Evolutionary conservation across 805 yeast species (phyloP), one percentile per base, ranked within the genome.

Genomic region (Diddensiella caesifluorescens): DNA sequence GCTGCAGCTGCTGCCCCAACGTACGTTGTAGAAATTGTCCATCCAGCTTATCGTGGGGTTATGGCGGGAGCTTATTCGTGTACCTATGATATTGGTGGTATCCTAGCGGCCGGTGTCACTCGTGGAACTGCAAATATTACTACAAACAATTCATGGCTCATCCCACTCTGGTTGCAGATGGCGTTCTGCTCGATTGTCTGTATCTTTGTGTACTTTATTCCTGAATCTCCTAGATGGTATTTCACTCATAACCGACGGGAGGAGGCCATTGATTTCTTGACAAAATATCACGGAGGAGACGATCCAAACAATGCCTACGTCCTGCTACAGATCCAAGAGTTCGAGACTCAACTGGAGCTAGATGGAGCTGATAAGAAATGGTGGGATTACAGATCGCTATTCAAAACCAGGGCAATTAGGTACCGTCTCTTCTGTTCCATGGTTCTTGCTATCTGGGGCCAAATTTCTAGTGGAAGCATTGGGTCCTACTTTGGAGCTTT

Each of bases 51-150:
- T 22, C 40, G 49, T 22, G 49, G 47, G 6, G 36, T 38, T 13
- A 16, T 46, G 26, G 42, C 46, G 5, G 49, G 37, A 4, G 16
- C 26, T 4, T 40, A 40, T 35, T 30, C 30, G 28, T 26, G 35
- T 15, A 16, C 27, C 16, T 40, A 40, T 35, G 38, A 27, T 15
- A 51, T 72, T 29, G 80, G 79, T 35, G 19, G 22, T 9, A 40
- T 40, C 22, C 34, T 40, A 12, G 21, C 39, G 7, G 38, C 44
- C 3, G 44, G 39, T 12, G 44, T 35, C 5, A 23, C 15, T 18
- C 33, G 44, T 3, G 32, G 34, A 10, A 27, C 28, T 7, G 23
- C 22, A 18, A 15, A 28, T 13, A 22, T 26, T 10, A 26, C 25
- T 19, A 18, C 16, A n/a, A 20, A 26, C 19, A 19, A 23, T 6